Evolutionary conservation across 2,329 filamentous ascomycete species (phyloP), one percentile per base, ranked within the genome.

Genomic region (Colletotrichum acutatum): DNA sequence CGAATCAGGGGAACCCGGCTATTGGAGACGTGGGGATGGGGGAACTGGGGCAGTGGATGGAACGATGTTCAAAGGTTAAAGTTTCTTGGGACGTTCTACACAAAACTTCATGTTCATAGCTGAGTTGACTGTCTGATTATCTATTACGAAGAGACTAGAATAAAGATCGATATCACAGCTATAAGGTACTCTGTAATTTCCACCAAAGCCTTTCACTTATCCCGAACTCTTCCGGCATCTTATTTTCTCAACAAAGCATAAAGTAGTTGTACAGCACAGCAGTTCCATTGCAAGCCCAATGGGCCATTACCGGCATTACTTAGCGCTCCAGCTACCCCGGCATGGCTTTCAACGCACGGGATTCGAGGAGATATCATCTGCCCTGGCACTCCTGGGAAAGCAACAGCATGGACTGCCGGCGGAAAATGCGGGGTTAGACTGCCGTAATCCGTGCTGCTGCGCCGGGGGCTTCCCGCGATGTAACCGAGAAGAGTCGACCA

Each of bases 1-100:
- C 70, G 70, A 72, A 72, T 72, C 70, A 72, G 66, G 65, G 32
- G n/a, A 24, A 59, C 53, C 65, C 66, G 66, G 66, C 28, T 62
- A 49, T 19, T 56, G 59, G 24, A 7, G 60, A 53, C 26, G 12
- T 9, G 30, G 16, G 37, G 52, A 24, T 28, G 58, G 30, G 11
- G 28, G n/a, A 24, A 28, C 66, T n/a, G 14, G 59, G 53, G 28
- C n/a, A 12, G 6, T 5, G 37, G 34, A 56, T 22, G 32, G 16
- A 4, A 46, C 24, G 34, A 52, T 24, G 52, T 14, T 14, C 19
- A 56, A 6, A 5, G 5, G 19, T 54, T 16, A 26, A 30, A 16
- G 12, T 49, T 34, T 26, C 22, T 22, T 53, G 56, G 42, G 5
- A 53, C 28, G 37, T 42, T 28, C 4, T 11, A 53, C 4, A 30